Evolutionary conservation across 2,329 filamentous ascomycete genomes (phyloP), one percentile per base, ranked within the genome.

Genomic region (Cytospora piceae): DNA sequence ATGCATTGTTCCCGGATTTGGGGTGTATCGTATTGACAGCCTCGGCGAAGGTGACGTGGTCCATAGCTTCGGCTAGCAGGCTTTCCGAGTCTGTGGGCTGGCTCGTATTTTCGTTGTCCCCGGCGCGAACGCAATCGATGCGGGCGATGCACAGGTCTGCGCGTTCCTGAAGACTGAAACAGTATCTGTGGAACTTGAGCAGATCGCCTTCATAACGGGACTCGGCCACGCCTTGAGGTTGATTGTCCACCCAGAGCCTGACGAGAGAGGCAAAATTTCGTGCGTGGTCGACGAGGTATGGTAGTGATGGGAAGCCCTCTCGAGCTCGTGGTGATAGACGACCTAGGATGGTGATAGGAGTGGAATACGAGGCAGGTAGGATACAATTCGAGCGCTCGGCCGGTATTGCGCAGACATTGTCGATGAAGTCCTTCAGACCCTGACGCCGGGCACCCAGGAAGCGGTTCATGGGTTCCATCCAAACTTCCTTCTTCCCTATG

Each of bases 401-500:
- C 1, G 92, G 89, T 61, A 97, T 92, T 11, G 90, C 87, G 79
- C 94, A 97, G 56, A 97, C 87, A 34, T 87, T 84, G 74, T 98
- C 94, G 67, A 97, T 90, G 72, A 94, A 97, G 56, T 89, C 85
- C 75, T 94, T 96, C 77, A 97, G 93, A 49, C 91, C 86, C 71
- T 90, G 85, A 24, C 93, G 87, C 73, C 96, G 90, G 1, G 87
- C 82, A 11, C 83, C 84, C 46, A 98, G 80, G 72, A 97, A 97
- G 53, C 86, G 86, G 74, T 97, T 98, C 94, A 98, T 98, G 0
- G 93, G 93, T 78, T 97, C 94, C 94, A 98, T 97, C 93, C 93
- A 98, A n/a, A 90, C 88, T 77, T 98, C 94, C 75, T 97, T 96
- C 74, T 91, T 94, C 51, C 94, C 94, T 74, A 97, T 97, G 0